A percentile compares a stretch with the other conserved stretches of the same genome.
phyloP scores from a whole-genome alignment of 163 green algal species.

The Chlorella variabilis region DNA sequence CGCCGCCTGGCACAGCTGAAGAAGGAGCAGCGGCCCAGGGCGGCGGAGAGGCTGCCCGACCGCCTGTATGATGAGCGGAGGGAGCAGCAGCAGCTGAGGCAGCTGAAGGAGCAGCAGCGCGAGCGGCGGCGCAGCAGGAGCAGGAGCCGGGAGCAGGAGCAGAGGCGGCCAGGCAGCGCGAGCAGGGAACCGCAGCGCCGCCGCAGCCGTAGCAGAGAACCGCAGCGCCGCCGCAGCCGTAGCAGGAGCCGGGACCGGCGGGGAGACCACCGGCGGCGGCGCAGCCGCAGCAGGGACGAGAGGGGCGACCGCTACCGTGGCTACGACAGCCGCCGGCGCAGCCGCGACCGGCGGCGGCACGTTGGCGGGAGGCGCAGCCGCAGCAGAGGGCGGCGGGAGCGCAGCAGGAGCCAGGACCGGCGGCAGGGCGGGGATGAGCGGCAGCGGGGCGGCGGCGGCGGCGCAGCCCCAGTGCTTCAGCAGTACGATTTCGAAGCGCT shows the following conservation, averaged over 20 bases:
- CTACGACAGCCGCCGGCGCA: background rate
- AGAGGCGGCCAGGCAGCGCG: too few species aligned
- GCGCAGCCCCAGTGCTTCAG: constrained; percentile 3
- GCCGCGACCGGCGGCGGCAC: background rate
- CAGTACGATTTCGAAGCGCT: constrained; percentile 24
- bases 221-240: background rate
- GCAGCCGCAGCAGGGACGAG: background rate
- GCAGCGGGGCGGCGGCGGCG: background rate
- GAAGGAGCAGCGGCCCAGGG: background rate
- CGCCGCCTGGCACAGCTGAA: constrained; percentile 13
- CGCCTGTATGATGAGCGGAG: constrained; percentile 11
- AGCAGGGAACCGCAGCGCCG: background rate
- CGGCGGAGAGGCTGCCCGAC: background rate
- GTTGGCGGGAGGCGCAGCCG: background rate
- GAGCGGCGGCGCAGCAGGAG: background rate
- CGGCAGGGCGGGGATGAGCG: background rate
- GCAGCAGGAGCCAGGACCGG: background rate
- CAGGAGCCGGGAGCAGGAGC: background rate
- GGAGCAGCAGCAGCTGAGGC: background rate
- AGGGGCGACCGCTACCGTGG: too few species aligned
- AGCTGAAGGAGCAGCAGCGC: background rate
- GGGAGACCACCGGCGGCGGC: background rate
- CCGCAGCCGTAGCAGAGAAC: background rate
- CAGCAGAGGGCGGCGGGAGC: background rate
- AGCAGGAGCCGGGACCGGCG: background rate